Evolutionary conservation across 2,329 filamentous ascomycete species (phyloP).

Genomic region (Pestalotiopsis sp.): DNA sequence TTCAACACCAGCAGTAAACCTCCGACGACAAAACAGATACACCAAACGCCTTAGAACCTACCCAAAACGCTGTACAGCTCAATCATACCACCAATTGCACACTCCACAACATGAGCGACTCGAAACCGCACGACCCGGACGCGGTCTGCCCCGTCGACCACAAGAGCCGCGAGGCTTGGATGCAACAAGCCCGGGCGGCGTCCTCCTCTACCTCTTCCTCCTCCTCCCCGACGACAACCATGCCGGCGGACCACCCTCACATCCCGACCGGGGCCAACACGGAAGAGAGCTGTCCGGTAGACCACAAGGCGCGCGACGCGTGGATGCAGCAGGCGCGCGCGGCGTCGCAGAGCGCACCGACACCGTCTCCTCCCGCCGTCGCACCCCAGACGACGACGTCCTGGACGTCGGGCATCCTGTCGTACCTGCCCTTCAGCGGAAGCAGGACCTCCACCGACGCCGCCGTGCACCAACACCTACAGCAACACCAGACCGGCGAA

Average conservation of each 20-base stretch:
- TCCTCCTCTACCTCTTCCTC: slow-evolving; percentile 32
- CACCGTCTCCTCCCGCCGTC: slow-evolving; percentile 28
- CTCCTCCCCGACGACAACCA: slow-evolving; percentile 22
- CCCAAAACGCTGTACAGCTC: slow-evolving; percentile 16
- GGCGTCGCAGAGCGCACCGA: slow-evolving; percentile 5
- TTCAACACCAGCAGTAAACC: slow-evolving; percentile 16
- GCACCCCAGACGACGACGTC: slow-evolving; percentile 37
- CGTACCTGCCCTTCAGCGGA: slow-evolving; percentile 44
- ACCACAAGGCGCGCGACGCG: slow-evolving; percentile 67
- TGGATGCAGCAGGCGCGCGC: slow-evolving; percentile 54
- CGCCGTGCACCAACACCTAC: slow-evolving; percentile 20
- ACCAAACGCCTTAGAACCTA: slow-evolving; percentile 2
- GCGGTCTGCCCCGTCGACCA: slow-evolving; percentile 77
- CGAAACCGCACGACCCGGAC: slow-evolving; percentile 14
- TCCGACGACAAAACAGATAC: slow-evolving; percentile 18
- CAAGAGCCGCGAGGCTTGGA: slow-evolving; percentile 85
- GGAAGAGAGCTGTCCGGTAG: slow-evolving; percentile 63
- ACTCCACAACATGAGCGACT: background rate
- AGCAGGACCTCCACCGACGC: slow-evolving; percentile 17
- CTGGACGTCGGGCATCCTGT: slow-evolving; percentile 45
- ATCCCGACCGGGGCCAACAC: slow-evolving; percentile 16
- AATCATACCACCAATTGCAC: background rate
- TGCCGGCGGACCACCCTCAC: slow-evolving; percentile 29
- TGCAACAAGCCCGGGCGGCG: slow-evolving; percentile 66
- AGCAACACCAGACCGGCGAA: slow-evolving; percentile 12